Base-by-base conservation (phyloP, 176 grass and related monocot species). In the Oryza rufipogon region DNA sequence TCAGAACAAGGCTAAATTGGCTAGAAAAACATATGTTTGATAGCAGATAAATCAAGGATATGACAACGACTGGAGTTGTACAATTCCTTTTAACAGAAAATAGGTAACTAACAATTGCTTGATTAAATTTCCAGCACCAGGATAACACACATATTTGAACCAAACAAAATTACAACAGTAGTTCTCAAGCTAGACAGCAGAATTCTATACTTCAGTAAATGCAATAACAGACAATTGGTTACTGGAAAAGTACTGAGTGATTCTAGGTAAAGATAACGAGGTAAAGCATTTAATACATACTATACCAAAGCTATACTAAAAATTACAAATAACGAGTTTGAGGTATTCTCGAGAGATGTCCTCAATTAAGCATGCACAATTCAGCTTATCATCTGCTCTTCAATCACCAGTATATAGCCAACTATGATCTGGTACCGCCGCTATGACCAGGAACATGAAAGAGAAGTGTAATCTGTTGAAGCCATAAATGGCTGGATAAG, bases 1-100 rank as follows among this genome's bases (percentile, higher is more conserved):
- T 84, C 26, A 84, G 70, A 60, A 44, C 30, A 79, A 12, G 48
- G 9, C 56, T 75, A 71, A 74, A 19, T 36, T 78, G 71, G 28
- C 2, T 10, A 22, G 38, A 64, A 64, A 12, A 77, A 16, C 20
- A 44, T 7, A 73, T 70, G 77, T 49, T 67, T 42, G 7, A 28
- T 75, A 70, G 26, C 5, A 22, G 61, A 70, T 64, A 44, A 41
- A 49, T 64, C 42, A 49, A 80, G 54, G 20, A 45, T 47, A 63
- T 0, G 46, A 80, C 6, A 17, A 70, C 5, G 80, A 6, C 15
- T 52, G 7, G 73, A 23, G 28, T 41, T 71, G 30, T n/a, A 22
- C 14, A 47, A 25, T 41, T 64, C 17, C 5, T 14, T 14, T 49
- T 30, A 76, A 0, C 58, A 63, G 28, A 47, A 70, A 76, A 81